These are phyloP conservation scores for Trypanosoma congolense DNA, from an alignment of 208 protist species.

Conservation along the genomic window DNA sequence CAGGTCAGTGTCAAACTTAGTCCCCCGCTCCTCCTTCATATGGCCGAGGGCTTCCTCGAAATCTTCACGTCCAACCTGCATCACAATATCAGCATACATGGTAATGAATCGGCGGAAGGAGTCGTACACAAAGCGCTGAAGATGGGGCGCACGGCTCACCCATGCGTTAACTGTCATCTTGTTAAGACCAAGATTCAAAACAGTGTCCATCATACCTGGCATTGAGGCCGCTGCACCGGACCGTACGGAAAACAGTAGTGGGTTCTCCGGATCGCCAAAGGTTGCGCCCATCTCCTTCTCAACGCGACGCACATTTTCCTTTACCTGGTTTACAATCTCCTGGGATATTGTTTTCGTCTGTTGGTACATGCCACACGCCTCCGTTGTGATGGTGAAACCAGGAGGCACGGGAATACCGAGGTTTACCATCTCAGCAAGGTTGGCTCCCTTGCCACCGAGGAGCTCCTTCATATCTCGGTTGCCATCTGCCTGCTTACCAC, in stretches of 20 bases:
- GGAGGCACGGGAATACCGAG: conserved; percentile 90
- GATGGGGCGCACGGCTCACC: conserved; percentile 47
- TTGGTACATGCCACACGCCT: conserved; percentile 78
- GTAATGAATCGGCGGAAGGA: conserved; percentile 93
- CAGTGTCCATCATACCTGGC: conserved; percentile 96
- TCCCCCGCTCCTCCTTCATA: conserved; percentile 69
- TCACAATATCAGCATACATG: conserved; percentile 94
- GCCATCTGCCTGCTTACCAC: conserved; percentile 72
- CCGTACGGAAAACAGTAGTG: conserved; percentile 92
- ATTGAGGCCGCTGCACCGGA: conserved; percentile 93
- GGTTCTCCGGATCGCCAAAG: conserved; percentile 81
- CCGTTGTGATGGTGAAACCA: conserved; percentile 93
- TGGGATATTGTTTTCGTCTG: conserved; percentile 48
- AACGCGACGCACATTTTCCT: conserved; percentile 52
- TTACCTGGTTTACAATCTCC: conserved; percentile 64
- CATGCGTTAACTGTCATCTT: conserved; percentile 75
- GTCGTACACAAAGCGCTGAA: conserved; percentile 92
- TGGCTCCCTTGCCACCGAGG: conserved; percentile 92
- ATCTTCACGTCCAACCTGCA: conserved; percentile 79
- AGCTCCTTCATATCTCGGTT: conserved; percentile 84
- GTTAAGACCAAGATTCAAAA: conserved; percentile 94
- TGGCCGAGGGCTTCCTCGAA: conserved; percentile 79
- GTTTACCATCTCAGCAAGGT: conserved; percentile 91
- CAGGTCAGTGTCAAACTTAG: conserved; percentile 86
- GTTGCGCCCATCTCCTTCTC: conserved; percentile 79